These are phyloP conservation scores for Solanum virginianum DNA, from an alignment of 257 asterid genomes.

Conservation along the genomic window DNA sequence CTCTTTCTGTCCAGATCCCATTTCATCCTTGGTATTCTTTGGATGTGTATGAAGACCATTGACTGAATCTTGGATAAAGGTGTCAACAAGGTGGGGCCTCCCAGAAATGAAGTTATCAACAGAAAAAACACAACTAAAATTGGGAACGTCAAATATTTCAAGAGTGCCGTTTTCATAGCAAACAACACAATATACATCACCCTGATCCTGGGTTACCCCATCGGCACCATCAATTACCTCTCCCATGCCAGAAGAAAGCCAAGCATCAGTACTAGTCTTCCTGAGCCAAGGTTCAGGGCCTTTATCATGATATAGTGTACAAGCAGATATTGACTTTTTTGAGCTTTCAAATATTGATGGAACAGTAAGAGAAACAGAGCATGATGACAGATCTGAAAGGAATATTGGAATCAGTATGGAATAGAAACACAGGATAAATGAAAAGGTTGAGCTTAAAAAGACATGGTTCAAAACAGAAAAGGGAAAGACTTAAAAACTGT, in stretches of 20 bases:
- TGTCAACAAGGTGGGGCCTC: constrained; percentile 50
- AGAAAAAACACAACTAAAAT: constrained; percentile 57
- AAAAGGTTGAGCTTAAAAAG: neutral
- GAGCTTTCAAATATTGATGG: constrained; percentile 65
- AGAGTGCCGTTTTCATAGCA: constrained; percentile 77
- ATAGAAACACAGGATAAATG: neutral
- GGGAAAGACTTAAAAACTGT: neutral
- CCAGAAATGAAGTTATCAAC: constrained; percentile 78
- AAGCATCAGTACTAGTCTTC: constrained; percentile 94
- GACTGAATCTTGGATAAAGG: constrained; percentile 34
- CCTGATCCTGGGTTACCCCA: constrained; percentile 70
- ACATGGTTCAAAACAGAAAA: neutral
- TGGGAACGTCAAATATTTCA: constrained; percentile 87
- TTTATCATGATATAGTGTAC: constrained; percentile 85
- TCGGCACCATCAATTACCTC: constrained; percentile 90
- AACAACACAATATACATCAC: constrained; percentile 79
- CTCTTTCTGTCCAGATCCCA: constrained; percentile 55
- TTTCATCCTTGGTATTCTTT: constrained; percentile 30
- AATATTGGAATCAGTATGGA: neutral
- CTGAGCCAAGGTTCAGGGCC: constrained; percentile 97
- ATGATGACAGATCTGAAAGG: constrained; percentile 63
- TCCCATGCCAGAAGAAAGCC: constrained; percentile 92
- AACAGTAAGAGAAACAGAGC: constrained; percentile 58
- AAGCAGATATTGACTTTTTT: constrained; percentile 53
- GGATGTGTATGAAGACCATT: constrained; percentile 18